These are phyloP conservation scores for Colletotrichum horii DNA, from an alignment of 2,329 filamentous ascomycete genomes.

Conservation along the genomic window DNA sequence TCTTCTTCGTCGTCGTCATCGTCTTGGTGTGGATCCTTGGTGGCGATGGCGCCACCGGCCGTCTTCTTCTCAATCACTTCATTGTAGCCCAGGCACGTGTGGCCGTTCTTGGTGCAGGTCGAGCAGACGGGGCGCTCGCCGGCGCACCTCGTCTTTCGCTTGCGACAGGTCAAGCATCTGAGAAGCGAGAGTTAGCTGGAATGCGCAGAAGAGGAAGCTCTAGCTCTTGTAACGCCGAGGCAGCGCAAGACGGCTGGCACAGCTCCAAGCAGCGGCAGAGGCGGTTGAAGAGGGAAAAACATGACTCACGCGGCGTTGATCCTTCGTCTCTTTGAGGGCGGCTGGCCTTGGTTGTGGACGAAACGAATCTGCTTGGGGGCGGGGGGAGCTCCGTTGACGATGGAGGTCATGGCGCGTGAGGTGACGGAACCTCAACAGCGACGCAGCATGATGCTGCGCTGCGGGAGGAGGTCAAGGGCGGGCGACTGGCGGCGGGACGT, in stretches of 20 bases:
- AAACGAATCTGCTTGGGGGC: conserved; percentile 73
- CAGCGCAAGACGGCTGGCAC: neutral
- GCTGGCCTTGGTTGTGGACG: conserved; percentile 82
- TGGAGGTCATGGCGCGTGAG: conserved; percentile 24
- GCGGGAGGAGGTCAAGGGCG: neutral
- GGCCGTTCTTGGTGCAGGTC: conserved; percentile 75
- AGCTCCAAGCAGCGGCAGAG: neutral
- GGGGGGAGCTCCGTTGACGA: conserved; percentile 46
- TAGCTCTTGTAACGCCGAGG: neutral
- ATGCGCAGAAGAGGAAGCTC: neutral
- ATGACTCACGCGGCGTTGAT: conserved; percentile 77
- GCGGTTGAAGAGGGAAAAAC: neutral
- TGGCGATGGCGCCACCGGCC: conserved; percentile 5
- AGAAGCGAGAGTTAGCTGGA: neutral
- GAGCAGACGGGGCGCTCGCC: conserved; percentile 75
- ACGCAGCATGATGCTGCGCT: conserved; percentile 22
- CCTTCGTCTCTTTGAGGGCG: conserved; percentile 77
- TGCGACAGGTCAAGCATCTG: conserved; percentile 76
- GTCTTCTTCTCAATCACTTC: conserved; percentile 55
- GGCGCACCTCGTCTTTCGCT: conserved; percentile 77
- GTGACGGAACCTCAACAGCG: conserved; percentile 15
- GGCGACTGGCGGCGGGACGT: neutral
- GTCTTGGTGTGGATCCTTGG: conserved; percentile 25
- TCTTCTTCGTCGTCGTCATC: conserved; percentile 32
- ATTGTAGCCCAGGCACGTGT: conserved; percentile 71